phyloP scores from a whole-genome alignment of 352 stramenopile genomes.

The Globisporangium radiosum region DNA sequence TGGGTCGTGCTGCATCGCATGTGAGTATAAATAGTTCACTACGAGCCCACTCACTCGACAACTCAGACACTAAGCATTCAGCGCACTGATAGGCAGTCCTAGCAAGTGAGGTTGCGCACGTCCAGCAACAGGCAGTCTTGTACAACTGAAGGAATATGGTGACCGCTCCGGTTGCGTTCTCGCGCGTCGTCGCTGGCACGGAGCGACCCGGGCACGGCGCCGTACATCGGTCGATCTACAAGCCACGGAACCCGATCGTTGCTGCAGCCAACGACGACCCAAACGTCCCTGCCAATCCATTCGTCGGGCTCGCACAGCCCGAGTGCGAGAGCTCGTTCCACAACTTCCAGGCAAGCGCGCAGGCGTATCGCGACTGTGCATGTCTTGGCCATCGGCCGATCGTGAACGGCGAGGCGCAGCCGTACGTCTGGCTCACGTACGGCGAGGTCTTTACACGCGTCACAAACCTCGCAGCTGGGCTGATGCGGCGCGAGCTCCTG shows the following conservation, averaged over 20 bases:
- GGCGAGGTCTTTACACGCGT: conserved; percentile 43
- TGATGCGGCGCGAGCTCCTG: conserved; percentile 15
- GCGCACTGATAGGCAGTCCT: too few species aligned
- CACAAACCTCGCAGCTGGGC: conserved; percentile 27
- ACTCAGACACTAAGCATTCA: too few species aligned
- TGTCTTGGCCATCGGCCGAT: conserved; percentile 40
- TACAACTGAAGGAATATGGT: conserved; percentile 15
- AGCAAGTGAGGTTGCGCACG: too few species aligned
- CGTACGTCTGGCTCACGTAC: conserved; percentile 58
- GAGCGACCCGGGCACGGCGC: conserved; percentile 30
- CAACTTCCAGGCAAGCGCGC: conserved; percentile 29
- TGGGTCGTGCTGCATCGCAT: too few species aligned
- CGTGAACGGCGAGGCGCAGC: conserved; percentile 27
- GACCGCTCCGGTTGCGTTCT: conserved; percentile 34
- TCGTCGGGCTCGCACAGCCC: conserved; percentile 32
- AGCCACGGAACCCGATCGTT: conserved; percentile 21
- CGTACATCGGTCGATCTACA: conserved; percentile 35
- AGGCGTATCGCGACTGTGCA: conserved; percentile 19
- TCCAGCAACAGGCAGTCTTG: too few species aligned
- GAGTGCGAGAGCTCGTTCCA: conserved; percentile 40
- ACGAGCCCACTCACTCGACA: too few species aligned
- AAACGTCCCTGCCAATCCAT: conserved; percentile 24
- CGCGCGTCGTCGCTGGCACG: conserved; percentile 32
- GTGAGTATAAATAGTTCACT: too few species aligned
- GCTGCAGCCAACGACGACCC: conserved; percentile 12